Percentiles rank a stretch among this genome's conserved stretches.
Conservation (phyloP, 73 alveolate species). For the Paraurostyla sp. region DNA sequence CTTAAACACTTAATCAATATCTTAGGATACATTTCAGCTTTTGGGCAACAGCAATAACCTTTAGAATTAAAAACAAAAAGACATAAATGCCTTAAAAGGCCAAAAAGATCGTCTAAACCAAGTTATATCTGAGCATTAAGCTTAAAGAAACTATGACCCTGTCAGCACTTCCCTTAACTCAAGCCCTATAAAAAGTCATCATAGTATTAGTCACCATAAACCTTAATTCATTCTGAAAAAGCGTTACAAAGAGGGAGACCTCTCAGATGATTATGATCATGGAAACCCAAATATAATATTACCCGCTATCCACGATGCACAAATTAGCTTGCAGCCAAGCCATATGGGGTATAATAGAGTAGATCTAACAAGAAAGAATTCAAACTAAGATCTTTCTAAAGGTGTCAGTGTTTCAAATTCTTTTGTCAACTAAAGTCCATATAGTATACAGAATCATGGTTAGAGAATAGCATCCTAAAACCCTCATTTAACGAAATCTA, state of each 20-base stretch:
- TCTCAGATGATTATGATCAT: slow-evolving; percentile 18
- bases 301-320: neutral
- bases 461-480: neutral
- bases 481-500: neutral
- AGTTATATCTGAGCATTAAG: neutral
- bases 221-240: neutral
- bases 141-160: neutral
- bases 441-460: no score
- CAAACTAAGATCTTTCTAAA: neutral
- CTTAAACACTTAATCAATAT: neutral
- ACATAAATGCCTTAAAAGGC: neutral
- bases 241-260: slow-evolving; percentile 18
- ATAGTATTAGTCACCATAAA: no score
- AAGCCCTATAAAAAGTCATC: no score
- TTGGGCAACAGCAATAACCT: no score
- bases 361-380: neutral
- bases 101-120: neutral
- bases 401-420: neutral
- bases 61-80: neutral
- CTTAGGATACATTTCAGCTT: neutral
- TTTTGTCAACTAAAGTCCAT: neutral
- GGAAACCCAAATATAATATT: neutral
- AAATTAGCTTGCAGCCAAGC: neutral
- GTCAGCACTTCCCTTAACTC: neutral
- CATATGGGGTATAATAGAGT: neutral